Conservation (phyloP, 2,329 filamentous ascomycete genomes). For the Zymoseptoria brevis region DNA sequence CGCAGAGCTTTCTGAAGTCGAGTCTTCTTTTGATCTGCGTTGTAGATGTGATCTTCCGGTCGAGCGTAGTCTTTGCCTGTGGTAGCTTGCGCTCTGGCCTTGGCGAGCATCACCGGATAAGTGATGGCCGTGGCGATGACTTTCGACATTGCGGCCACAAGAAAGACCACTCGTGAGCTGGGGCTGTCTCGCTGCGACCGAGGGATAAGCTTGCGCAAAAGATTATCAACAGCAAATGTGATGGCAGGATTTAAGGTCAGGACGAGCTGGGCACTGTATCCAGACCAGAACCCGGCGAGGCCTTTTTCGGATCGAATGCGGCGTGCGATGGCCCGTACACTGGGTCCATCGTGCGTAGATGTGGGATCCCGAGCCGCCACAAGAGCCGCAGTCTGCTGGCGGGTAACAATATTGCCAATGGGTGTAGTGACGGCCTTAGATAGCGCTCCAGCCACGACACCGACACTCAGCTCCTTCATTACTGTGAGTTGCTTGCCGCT, state of each 20-base stretch:
- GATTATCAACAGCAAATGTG: conserved; percentile 74
- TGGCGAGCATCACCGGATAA: conserved; percentile 82
- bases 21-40: conserved; percentile 9
- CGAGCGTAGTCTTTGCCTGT: conserved; percentile 22
- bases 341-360: conserved; percentile 26
- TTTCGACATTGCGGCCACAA: conserved; percentile 71
- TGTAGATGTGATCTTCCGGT: conserved; percentile 14
- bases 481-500: conserved; percentile 45
- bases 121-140: conserved; percentile 66
- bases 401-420: conserved; percentile 70
- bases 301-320: conserved; percentile 64
- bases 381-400: conserved; percentile 64
- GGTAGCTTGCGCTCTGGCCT: conserved; percentile 64
- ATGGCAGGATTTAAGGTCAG: conserved; percentile 79
- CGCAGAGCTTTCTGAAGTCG: conserved; percentile 11
- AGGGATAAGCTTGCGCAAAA: conserved; percentile 56
- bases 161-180: conserved; percentile 49
- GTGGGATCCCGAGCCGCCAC: conserved; percentile 34
- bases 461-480: conserved; percentile 65
- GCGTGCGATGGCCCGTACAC: conserved; percentile 50
- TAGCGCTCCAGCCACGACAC: conserved; percentile 64
- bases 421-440: conserved; percentile 72
- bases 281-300: conserved; percentile 72
- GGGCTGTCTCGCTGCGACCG: conserved; percentile 46
- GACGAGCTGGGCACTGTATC: conserved; percentile 72